phyloP scores from a whole-genome alignment of 2,329 filamentous ascomycete species.

The Botrytis paeoniae region DNA sequence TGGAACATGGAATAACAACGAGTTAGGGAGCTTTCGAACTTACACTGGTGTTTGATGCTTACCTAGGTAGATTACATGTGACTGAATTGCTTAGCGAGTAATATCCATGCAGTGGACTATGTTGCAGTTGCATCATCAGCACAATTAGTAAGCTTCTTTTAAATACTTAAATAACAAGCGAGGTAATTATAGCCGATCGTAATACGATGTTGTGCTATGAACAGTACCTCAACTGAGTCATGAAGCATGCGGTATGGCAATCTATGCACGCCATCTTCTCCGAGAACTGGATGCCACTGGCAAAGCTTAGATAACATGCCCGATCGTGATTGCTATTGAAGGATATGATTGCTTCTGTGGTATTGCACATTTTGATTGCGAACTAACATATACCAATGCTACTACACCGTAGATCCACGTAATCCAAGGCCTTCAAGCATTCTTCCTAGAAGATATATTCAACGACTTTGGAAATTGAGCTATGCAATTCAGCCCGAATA shows the following conservation, averaged over 20 bases:
- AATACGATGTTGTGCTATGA: neutral
- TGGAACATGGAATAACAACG: neutral
- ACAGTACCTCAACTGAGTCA: neutral
- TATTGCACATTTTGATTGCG: neutral
- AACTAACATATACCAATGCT: neutral
- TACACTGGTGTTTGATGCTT: neutral
- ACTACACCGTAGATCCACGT: neutral
- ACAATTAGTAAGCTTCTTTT: neutral
- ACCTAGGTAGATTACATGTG: neutral
- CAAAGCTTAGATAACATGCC: neutral
- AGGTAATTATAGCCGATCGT: neutral
- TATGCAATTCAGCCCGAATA: neutral
- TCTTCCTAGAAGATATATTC: neutral
- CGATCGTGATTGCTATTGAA: neutral
- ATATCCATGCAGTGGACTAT: neutral
- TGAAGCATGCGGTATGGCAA: neutral
- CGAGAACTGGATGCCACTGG: neutral
- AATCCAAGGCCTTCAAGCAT: neutral
- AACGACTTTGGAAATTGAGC: neutral
- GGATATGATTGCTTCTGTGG: neutral
- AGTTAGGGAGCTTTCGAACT: neutral
- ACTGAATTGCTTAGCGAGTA: neutral
- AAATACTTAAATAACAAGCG: neutral
- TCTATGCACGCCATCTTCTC: neutral
- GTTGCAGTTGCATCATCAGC: neutral